These are phyloP conservation scores for Picea sitchensis DNA, from an alignment of 75 land plant species.

Conservation along the genomic window DNA sequence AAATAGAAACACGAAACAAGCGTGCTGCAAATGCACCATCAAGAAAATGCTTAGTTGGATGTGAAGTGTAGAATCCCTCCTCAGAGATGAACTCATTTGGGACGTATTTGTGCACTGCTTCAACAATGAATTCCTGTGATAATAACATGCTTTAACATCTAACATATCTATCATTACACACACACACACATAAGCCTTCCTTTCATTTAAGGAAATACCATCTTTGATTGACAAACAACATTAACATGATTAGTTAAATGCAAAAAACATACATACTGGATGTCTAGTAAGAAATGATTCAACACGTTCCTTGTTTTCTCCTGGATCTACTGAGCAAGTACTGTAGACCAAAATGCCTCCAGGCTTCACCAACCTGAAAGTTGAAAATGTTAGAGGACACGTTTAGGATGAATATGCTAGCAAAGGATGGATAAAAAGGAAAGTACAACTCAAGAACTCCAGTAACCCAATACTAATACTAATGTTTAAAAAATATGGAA, in stretches of 20 bases:
- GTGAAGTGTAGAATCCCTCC: conserved; percentile 70
- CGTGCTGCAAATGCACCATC: conserved; percentile 97
- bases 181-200: neutral
- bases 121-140: conserved; percentile 71
- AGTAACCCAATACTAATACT: neutral
- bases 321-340: conserved; percentile 89
- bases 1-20: conserved; percentile 22
- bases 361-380: conserved; percentile 77
- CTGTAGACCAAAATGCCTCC: conserved; percentile 89
- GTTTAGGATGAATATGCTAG: neutral
- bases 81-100: conserved; percentile 56
- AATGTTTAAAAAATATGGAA: neutral
- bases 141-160: neutral
- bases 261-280: conserved; percentile 36
- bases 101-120: conserved; percentile 54
- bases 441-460: neutral
- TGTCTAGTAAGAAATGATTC: conserved; percentile 67
- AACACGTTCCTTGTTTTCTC: conserved; percentile 77
- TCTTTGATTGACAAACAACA: neutral
- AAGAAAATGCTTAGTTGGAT: conserved; percentile 60
- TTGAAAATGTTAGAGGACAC: neutral
- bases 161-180: neutral
- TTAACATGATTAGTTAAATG: neutral
- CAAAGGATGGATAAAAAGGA: neutral
- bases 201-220: neutral